Evolutionary conservation across 768 basidiomycete genomes (phyloP).

Genomic region (Mycena amicta): DNA sequence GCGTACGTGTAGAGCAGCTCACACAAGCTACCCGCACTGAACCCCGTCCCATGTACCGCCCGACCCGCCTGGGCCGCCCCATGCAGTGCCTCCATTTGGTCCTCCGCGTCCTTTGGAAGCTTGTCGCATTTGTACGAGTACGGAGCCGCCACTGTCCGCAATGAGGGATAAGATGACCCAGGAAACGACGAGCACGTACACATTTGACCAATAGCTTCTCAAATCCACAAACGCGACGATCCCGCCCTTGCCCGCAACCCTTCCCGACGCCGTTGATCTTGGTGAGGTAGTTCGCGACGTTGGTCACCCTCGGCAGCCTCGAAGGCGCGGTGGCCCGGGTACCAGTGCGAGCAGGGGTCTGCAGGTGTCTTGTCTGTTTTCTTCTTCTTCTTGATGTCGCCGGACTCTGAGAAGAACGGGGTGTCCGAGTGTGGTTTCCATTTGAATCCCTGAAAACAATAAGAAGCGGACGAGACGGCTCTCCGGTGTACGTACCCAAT

Average conservation of each 20-base stretch:
- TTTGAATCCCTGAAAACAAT: constrained; percentile 60
- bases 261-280: constrained; percentile 32
- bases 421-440: constrained; percentile 50
- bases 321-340: constrained; percentile 73
- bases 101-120: constrained; percentile 70
- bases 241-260: constrained; percentile 16
- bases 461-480: neutral
- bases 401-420: too few species aligned
- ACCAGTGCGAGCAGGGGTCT: constrained; percentile 75
- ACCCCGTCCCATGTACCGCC: constrained; percentile 55
- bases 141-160: constrained; percentile 68
- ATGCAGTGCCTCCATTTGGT: constrained; percentile 70
- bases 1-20: constrained; percentile 43
- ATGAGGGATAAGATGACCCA: neutral
- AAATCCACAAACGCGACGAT: constrained; percentile 72
- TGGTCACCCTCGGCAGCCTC: constrained; percentile 77
- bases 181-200: constrained; percentile 47
- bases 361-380: constrained; percentile 28
- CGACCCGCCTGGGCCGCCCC: constrained; percentile 64
- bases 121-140: constrained; percentile 52
- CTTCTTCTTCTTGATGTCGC: constrained; percentile 22
- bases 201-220: constrained; percentile 83
- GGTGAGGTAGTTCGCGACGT: constrained; percentile 68
- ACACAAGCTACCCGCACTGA: constrained; percentile 52
- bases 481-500: constrained; percentile 56